Conservation (phyloP, 2,329 filamentous ascomycete genomes). For the Lojkania enalia region DNA sequence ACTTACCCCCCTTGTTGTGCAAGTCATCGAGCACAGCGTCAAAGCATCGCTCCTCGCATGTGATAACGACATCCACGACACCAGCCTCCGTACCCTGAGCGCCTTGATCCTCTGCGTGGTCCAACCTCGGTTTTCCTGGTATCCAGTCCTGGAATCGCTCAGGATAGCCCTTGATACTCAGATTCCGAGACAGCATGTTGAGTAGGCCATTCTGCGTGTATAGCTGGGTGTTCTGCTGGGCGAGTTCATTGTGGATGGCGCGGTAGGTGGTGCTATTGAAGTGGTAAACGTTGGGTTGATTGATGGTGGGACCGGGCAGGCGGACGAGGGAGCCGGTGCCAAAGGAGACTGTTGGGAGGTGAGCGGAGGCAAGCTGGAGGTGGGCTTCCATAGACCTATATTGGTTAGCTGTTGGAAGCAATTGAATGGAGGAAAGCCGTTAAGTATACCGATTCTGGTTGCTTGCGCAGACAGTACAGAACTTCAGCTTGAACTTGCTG, state of each 20-base stretch:
- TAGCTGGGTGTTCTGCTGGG: slow-evolving; percentile 79
- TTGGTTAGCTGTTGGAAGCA: slow-evolving; percentile 19
- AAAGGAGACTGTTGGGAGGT: slow-evolving; percentile 95
- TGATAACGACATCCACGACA: slow-evolving; percentile 91
- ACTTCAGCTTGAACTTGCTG: slow-evolving; percentile 82
- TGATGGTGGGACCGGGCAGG: slow-evolving; percentile 85
- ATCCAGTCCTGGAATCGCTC: slow-evolving; percentile 99
- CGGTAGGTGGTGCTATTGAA: slow-evolving; percentile 98
- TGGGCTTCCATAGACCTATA: slow-evolving; percentile 97
- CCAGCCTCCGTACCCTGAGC: slow-evolving; percentile 82
- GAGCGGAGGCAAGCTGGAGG: slow-evolving; percentile 79
- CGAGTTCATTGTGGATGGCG: slow-evolving; percentile 89
- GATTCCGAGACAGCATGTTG: slow-evolving; percentile 93
- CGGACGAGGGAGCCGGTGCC: slow-evolving; percentile 94
- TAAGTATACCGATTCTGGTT: slow-evolving; percentile 85
- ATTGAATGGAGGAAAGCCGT: background rate
- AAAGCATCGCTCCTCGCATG: slow-evolving; percentile 97
- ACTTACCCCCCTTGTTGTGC: slow-evolving; percentile 77
- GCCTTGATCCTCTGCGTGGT: slow-evolving; percentile 72
- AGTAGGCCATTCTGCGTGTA: slow-evolving; percentile 92
- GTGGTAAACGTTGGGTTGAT: slow-evolving; percentile 93
- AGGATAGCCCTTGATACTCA: slow-evolving; percentile 89
- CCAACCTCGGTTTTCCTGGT: slow-evolving; percentile 78
- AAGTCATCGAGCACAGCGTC: slow-evolving; percentile 96
- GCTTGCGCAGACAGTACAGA: slow-evolving; percentile 98